Percentiles rank a stretch among this genome's conserved stretches.
These are phyloP conservation scores for Globisporangium paddicum DNA, from an alignment of 352 stramenopile genomes.

Conservation along the genomic window DNA sequence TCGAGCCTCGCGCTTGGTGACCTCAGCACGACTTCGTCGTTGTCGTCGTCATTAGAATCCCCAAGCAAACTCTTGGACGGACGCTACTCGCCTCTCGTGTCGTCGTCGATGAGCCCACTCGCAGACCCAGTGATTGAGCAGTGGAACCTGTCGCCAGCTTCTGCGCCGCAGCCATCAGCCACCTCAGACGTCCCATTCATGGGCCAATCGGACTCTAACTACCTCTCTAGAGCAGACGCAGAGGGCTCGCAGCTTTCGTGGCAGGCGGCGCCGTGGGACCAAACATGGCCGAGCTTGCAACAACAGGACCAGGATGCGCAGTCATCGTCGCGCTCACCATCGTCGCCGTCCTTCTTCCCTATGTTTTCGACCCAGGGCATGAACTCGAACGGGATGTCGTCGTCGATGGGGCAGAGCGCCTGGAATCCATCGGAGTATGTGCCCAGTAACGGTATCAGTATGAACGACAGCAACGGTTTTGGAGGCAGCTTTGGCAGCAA, in stretches of 20 bases:
- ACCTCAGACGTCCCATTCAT: slow-evolving; percentile 36
- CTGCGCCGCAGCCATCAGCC: slow-evolving; percentile 28
- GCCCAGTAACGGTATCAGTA: slow-evolving; percentile 12
- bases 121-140: slow-evolving; percentile 71
- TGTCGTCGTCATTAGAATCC: slow-evolving; percentile 54
- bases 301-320: slow-evolving; percentile 24
- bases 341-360: slow-evolving; percentile 43
- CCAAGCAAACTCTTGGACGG: slow-evolving; percentile 49
- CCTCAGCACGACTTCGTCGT: slow-evolving; percentile 32
- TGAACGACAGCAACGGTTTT: slow-evolving; percentile 30
- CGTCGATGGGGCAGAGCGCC: slow-evolving; percentile 16
- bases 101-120: slow-evolving; percentile 43
- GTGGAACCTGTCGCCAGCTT: slow-evolving; percentile 68
- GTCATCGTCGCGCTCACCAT: slow-evolving; percentile 30
- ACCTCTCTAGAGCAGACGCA: slow-evolving; percentile 30
- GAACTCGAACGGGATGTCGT: neutral
- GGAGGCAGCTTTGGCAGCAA: slow-evolving; percentile 21
- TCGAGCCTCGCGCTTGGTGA: slow-evolving; percentile 68
- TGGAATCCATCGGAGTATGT: slow-evolving; percentile 18
- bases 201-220: slow-evolving; percentile 38
- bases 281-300: slow-evolving; percentile 45
- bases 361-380: slow-evolving; percentile 40
- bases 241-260: slow-evolving; percentile 37
- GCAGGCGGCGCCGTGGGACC: slow-evolving; percentile 48
- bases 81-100: slow-evolving; percentile 49